These are phyloP conservation scores for Leucogyrophana mollusca DNA, from an alignment of 768 basidiomycete genomes.

Conservation along the genomic window DNA sequence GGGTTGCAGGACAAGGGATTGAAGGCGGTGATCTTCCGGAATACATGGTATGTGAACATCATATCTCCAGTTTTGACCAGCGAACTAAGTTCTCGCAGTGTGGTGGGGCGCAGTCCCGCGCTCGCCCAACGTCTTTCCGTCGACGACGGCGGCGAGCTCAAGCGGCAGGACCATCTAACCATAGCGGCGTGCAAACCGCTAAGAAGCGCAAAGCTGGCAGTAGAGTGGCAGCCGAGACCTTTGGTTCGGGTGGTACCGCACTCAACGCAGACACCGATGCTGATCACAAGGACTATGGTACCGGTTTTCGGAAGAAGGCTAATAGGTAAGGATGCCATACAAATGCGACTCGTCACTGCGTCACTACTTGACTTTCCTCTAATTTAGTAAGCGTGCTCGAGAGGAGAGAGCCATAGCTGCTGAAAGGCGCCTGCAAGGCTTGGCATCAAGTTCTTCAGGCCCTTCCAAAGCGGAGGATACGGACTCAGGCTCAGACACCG, in stretches of 20 bases:
- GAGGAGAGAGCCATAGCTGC: constrained; percentile 78
- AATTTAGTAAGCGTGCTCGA: constrained; percentile 67
- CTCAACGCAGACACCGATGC: constrained; percentile 43
- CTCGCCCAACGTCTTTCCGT: constrained; percentile 48
- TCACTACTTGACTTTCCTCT: constrained; percentile 1
- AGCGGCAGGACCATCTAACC: constrained; percentile 44
- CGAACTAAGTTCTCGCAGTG: constrained; percentile 43
- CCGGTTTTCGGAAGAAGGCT: constrained; percentile 72
- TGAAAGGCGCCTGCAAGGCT: constrained; percentile 54
- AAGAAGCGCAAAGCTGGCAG: constrained; percentile 73
- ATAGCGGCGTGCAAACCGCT: constrained; percentile 59
- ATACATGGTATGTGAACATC: constrained; percentile 61
- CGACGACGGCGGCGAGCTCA: constrained; percentile 33
- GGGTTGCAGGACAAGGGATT: constrained; percentile 48
- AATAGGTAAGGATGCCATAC: constrained; percentile 49
- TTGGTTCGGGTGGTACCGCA: constrained; percentile 53
- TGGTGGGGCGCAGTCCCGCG: constrained; percentile 71
- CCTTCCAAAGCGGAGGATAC: constrained; percentile 22
- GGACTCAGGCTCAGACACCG: constrained; percentile 38
- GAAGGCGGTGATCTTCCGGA: constrained; percentile 66
- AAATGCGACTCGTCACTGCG: background rate
- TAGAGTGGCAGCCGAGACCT: constrained; percentile 62
- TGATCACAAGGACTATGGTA: constrained; percentile 42
- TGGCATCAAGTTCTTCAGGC: constrained; percentile 18
- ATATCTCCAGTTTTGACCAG: background rate